Evolutionary conservation across 306 rosid species (phyloP).

Genomic region (Echinosophora koreensis): DNA sequence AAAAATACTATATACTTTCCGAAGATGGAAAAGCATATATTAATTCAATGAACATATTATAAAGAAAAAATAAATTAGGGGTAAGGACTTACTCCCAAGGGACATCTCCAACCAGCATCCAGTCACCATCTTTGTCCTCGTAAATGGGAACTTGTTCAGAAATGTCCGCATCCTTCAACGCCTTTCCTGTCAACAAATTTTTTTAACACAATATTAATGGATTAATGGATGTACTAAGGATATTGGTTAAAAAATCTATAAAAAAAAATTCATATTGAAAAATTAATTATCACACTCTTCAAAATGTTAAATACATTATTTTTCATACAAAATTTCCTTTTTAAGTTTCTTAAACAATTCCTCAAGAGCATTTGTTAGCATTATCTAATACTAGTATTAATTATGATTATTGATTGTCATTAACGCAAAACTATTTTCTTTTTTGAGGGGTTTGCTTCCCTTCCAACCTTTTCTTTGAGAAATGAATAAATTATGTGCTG

Average conservation of each 20-base stretch:
- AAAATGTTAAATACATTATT: no score
- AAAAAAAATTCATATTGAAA: no score
- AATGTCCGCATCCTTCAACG: conserved; percentile 64
- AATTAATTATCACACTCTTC: no score
- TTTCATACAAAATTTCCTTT: no score
- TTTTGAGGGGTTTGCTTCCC: not conserved
- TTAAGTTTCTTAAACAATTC: no score
- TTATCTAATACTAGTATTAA: no score
- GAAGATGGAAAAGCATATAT: no score
- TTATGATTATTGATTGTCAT: not conserved
- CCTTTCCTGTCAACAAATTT: conserved; percentile 59
- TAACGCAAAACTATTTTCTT: not conserved
- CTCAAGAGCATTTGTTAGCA: no score
- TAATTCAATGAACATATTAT: not conserved
- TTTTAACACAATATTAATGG: not conserved
- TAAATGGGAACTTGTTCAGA: conserved; percentile 72
- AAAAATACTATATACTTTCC: no score
- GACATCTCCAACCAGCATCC: conserved; percentile 88
- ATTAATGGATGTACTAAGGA: no score
- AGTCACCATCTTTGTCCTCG: conserved; percentile 89
- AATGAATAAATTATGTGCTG: not conserved
- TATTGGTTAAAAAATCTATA: no score
- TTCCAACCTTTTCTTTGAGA: not conserved
- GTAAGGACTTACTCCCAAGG: conserved; percentile 79
- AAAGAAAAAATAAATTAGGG: not conserved